These are phyloP conservation scores for Glonium stellatum DNA, from an alignment of 495 filamentous ascomycete genomes.

Conservation along the genomic window DNA sequence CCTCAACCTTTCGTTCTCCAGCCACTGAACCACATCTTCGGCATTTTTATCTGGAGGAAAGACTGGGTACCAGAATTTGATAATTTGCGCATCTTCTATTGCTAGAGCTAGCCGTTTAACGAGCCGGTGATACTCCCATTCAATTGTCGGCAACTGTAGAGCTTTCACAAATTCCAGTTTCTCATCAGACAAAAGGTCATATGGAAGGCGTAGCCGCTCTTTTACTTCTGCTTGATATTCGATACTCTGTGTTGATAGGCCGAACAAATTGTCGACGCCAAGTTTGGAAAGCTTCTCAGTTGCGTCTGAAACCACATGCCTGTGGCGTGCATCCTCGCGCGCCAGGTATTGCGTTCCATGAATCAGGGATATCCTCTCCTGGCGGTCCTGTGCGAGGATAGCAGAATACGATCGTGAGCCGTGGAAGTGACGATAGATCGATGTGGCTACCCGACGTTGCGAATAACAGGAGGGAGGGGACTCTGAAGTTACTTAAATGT, in stretches of 20 bases:
- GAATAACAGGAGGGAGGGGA: slow-evolving; percentile 18
- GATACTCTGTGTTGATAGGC: slow-evolving; percentile 27
- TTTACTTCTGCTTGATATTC: slow-evolving; percentile 28
- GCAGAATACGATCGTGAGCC: slow-evolving; percentile 30
- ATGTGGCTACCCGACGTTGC: slow-evolving; percentile 22
- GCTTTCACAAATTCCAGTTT: slow-evolving; percentile 23
- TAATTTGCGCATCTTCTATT: slow-evolving; percentile 25
- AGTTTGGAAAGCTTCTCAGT: slow-evolving; percentile 6
- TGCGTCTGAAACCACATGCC: slow-evolving; percentile 31
- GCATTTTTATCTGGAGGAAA: slow-evolving; percentile 31
- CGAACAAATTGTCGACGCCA: slow-evolving; percentile 24
- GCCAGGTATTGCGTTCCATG: slow-evolving; percentile 29
- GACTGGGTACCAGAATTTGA: slow-evolving; percentile 32
- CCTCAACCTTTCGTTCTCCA: slow-evolving; percentile 1
- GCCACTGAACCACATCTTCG: slow-evolving; percentile 25
- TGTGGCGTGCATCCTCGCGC: slow-evolving; percentile 34
- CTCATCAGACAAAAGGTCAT: slow-evolving; percentile 32
- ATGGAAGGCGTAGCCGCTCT: slow-evolving; percentile 25
- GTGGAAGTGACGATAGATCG: slow-evolving; percentile 24
- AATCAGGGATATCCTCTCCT: slow-evolving; percentile 16
- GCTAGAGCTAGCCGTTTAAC: slow-evolving; percentile 30
- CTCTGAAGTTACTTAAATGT: slow-evolving; percentile 12
- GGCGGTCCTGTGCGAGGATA: slow-evolving; percentile 20
- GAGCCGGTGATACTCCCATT: slow-evolving; percentile 25
- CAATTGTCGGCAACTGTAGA: slow-evolving; percentile 25